A percentile compares a stretch with the other conserved stretches of the same genome.
These are phyloP conservation scores for Croton laevigatus DNA, from an alignment of 441 rosid genomes.

Conservation along the genomic window DNA sequence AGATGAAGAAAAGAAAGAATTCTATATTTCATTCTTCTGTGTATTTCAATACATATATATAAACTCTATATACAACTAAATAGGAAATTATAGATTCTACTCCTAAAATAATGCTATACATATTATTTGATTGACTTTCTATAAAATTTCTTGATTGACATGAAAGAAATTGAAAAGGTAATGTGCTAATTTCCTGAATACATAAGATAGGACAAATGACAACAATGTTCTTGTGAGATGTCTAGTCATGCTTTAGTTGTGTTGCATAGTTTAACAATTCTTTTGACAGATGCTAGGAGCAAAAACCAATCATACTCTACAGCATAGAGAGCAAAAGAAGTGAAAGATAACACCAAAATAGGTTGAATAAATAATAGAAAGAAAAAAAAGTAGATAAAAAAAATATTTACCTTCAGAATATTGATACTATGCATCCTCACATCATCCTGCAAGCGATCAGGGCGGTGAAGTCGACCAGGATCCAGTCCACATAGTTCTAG, in stretches of 20 bases:
- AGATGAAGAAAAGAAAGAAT: no score
- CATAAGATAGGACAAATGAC: background rate
- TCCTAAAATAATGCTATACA: no score
- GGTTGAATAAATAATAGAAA: constrained; percentile 7
- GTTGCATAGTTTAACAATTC: background rate
- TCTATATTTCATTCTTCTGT: no score
- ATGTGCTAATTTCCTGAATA: background rate
- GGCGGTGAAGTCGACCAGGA: constrained; percentile 65
- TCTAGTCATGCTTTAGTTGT: background rate
- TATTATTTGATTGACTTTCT: no score
- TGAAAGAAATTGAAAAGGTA: background rate
- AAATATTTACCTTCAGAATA: constrained; percentile 55
- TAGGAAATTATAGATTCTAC: no score
- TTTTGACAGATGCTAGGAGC: background rate
- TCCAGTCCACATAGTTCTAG: constrained; percentile 77
- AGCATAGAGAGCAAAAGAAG: constrained; percentile 5
- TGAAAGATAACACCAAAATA: constrained; percentile 2
- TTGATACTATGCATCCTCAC: constrained; percentile 49
- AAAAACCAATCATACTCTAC: background rate
- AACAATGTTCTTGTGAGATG: background rate
- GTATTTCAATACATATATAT: no score
- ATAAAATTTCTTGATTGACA: no score
- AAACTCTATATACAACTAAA: no score
- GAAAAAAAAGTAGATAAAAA: constrained; percentile 8
- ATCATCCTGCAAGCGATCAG: constrained; percentile 81